Evolutionary conservation across 345 rosid species (phyloP), one percentile per base, ranked within the genome.

Genomic region (Acer saccharum): DNA sequence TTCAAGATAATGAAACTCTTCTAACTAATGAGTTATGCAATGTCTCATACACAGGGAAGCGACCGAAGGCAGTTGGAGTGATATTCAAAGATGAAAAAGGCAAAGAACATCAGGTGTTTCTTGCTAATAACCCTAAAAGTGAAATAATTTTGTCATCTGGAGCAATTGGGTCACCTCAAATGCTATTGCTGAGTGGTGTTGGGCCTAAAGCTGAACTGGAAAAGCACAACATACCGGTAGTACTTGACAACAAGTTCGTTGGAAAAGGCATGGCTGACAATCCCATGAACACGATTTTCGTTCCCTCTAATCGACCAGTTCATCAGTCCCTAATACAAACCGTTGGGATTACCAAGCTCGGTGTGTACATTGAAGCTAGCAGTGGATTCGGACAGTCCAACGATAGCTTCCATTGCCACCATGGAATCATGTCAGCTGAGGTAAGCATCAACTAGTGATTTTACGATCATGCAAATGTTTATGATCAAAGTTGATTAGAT

Each of bases 261-360:
- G 99, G 99, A n/a, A 79, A 87, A 84, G 98, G 90, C 78, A 90
- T 97, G 92, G 92, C 87, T 69, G 99, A 97, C 79, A 97, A 97
- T 76, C 99, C 99, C 18, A 90, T 94, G 98, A 97, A 97, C 80
- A 1, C 95, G 0, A 85, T 97, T 72, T 94, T 94, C 63, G 88
- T 93, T 9, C 98, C 98, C 23, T 82, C 91, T n/a, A 89, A 83
- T 43, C 75, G 75, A 54, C 88, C 94, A 6, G 84, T 88, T 7
- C 72, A 71, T 79, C 97, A 97, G 75, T 91, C 97, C 3, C 90
- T 97, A 18, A 97, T 97, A 21, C 92, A 97, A 76, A 90, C 98
- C 29, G 99, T 91, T 10, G 99, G 99, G 39, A 97, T 97, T 43
- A 94, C 99, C 46, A 91, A 89, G 85, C 57, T 79, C 70, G 99